Base-by-base conservation (phyloP, 345 rosid genomes). In the Gynandropsis gynandra region DNA sequence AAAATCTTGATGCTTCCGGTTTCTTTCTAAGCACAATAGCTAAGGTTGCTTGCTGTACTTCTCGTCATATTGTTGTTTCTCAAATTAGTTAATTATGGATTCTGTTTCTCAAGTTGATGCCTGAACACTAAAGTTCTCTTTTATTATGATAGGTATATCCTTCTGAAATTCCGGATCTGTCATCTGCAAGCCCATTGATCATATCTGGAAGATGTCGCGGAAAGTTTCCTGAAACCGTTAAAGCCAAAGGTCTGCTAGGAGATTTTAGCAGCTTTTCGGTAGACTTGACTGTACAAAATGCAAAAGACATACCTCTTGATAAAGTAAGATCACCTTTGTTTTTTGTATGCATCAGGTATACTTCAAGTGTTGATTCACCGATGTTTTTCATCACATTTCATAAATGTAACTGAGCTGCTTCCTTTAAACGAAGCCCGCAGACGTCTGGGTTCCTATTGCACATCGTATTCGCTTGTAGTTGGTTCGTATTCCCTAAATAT, bases 131-230 rank as follows among this genome's bases (percentile, higher is more conserved):
- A 59, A 34, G 41, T 7, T 66, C 44, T 49, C 10, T 61, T 8
- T 43, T 32, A 62, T 42, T 54, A 50, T 43, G 36, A 45, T 63
- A 87, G 96, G 62, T 73, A 47, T 75, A 71, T 62, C 93, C 89
- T 48, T 73, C 74, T 15, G 42, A 33, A 41, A 64, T 81, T 53
- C 80, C 89, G 33, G 93, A 87, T 68, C 76, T 83, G 56, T 77
- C 95, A 40, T 77, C 79, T 24, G 70, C 68, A 56, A 61, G 67
- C 36, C 83, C 81, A 21, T 62, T 77, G 72, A 68, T 60, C 34
- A 21, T 87, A 36, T 74, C 64, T 63, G 96, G 96, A 52, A 76
- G 96, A 73, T 83, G 76, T 61, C 50, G 55, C 9, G 93, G 89
- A 54, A 67, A 62, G 44, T 77, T 83, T 53, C 93, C 93, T 5